Evolutionary conservation across 2,329 filamentous ascomycete genomes (phyloP), one percentile per base, ranked within the genome.

Genomic region (Hymenoscyphus fructigenus): DNA sequence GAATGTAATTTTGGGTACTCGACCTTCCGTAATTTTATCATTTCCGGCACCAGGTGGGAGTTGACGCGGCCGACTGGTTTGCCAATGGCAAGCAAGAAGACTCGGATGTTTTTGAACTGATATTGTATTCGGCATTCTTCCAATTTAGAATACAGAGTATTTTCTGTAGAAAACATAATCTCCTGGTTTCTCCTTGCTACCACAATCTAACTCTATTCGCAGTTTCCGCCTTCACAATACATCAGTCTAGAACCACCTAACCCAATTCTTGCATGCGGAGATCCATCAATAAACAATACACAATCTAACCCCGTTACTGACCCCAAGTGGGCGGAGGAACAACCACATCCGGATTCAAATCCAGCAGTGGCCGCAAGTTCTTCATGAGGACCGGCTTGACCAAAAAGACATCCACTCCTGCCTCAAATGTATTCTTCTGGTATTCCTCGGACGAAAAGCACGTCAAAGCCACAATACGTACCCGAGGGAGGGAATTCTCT

Each of bases 321-420:
- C 20, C 23, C 20, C 20, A 53, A 4, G 47, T 20, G 26, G 20
- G 47, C 10, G 47, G 47, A 23, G 47, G 47, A 10, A 5, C 1
- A 26, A 64, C 62, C 28, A 63, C 55, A 38, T 50, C 17, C 12
- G 67, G 65, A 60, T 70, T 57, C 64, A 70, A 50, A 23, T 62
- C 62, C 23, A 72, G 41, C 7, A 72, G 53, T 15, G 66, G 65
- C n/a, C 63, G 69, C 38, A 71, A 59, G 17, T 29, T 34, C 41
- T 67, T 69, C 68, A 71, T 69, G 12, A 66, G 44, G 34, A 83
- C 79, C 0, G 82, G 82, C 70, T 84, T 84, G 2, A 83, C 82
- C 7, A 85, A 67, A 58, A 84, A 85, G 4, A 84, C 64, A 58
- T 86, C 82, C 2, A 85, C 75, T 0, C 84, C 84, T 53, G 80